These are phyloP conservation scores for Microbotryum saponariae DNA, from an alignment of 1,284 basidiomycete genomes.

Conservation along the genomic window DNA sequence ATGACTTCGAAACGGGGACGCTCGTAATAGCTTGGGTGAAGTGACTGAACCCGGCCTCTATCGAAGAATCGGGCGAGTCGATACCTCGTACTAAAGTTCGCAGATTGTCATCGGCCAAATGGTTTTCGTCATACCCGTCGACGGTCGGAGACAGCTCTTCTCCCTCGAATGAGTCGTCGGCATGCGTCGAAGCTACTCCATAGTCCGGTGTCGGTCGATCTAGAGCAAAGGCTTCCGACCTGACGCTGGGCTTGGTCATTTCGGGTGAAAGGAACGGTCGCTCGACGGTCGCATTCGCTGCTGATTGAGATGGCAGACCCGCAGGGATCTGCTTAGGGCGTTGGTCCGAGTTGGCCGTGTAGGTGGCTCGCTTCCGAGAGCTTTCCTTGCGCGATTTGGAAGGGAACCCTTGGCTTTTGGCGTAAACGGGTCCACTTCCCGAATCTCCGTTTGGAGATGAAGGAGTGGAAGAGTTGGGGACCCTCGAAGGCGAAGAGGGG, in stretches of 20 bases:
- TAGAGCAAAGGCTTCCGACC: slow-evolving; percentile 14
- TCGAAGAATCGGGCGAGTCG: too few relatives aligned
- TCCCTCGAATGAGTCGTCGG: not conserved
- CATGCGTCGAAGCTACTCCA: not conserved
- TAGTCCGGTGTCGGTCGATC: slow-evolving; percentile 9
- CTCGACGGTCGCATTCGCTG: not conserved
- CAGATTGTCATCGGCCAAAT: not conserved
- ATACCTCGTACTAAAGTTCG: not conserved
- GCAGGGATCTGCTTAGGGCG: too few relatives aligned
- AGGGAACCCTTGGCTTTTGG: too few relatives aligned
- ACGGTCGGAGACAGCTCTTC: not conserved
- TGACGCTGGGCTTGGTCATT: slow-evolving; percentile 7
- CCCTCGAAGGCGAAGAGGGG: not conserved
- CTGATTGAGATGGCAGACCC: not conserved
- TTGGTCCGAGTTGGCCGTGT: not conserved
- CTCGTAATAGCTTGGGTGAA: too few relatives aligned
- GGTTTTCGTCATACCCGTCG: not conserved
- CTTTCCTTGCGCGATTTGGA: too few relatives aligned
- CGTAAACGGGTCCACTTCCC: too few relatives aligned
- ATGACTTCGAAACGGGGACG: too few relatives aligned
- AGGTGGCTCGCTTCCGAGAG: not conserved
- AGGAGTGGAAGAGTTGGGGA: too few relatives aligned
- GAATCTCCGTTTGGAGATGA: too few relatives aligned
- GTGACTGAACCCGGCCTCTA: too few relatives aligned
- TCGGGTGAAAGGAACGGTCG: slow-evolving; percentile 24